These are phyloP conservation scores for Lichtheimia corymbifera DNA, from an alignment of 371 early-diverging fungal genomes.

Conservation along the genomic window DNA sequence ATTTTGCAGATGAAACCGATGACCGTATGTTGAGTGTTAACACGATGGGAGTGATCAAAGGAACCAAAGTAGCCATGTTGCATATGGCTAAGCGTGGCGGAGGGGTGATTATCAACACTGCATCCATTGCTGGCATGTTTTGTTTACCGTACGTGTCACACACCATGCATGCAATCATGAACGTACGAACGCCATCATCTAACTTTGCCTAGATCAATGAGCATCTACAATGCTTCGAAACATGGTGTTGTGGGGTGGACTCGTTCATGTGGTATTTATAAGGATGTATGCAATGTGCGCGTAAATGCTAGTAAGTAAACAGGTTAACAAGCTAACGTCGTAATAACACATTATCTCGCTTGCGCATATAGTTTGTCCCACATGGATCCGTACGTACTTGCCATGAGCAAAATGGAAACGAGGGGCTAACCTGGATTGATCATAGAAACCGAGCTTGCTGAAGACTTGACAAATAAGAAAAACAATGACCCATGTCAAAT, in stretches of 20 bases:
- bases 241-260: constrained; percentile 35
- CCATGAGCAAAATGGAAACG: too few relatives aligned
- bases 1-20: constrained; percentile 7
- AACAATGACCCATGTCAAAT: neutral
- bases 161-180: too few relatives aligned
- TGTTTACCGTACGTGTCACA: constrained; percentile 5
- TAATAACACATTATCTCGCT: too few relatives aligned
- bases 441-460: neutral
- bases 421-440: too few relatives aligned
- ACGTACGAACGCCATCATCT: too few relatives aligned
- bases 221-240: constrained; percentile 19
- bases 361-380: constrained; percentile 10
- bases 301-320: constrained; percentile 10
- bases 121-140: constrained; percentile 23
- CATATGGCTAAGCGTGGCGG: constrained; percentile 44
- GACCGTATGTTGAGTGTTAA: constrained; percentile 8
- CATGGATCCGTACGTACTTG: constrained; percentile 14
- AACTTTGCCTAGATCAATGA: constrained; percentile 7
- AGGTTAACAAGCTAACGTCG: too few relatives aligned
- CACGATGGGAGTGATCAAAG: constrained; percentile 13
- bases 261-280: constrained; percentile 16
- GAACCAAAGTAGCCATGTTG: constrained; percentile 37
- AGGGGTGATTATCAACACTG: constrained; percentile 48
- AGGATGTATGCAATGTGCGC: constrained; percentile 20
- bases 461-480: neutral